Evolutionary conservation across 2,329 filamentous ascomycete species (phyloP), one percentile per base, ranked within the genome.

Genomic region (Aspergillus sp.): DNA sequence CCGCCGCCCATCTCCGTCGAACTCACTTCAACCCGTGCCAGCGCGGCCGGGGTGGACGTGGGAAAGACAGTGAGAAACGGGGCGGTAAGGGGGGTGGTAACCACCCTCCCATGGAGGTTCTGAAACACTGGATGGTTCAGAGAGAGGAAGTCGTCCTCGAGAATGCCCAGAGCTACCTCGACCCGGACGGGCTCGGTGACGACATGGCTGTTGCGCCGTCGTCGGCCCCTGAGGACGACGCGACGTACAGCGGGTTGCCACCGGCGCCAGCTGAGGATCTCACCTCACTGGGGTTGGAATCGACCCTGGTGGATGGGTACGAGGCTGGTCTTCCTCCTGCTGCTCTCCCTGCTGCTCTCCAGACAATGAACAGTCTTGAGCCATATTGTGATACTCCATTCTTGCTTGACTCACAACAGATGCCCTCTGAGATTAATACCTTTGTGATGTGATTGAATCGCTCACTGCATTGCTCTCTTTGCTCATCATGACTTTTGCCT

Each of bases 1-100:
- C 90, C 0, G 90, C 90, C 0, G 91, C 90, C 0, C 91, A 97
- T 62, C 77, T 97, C 7, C 80, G 90, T 34, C 83, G 91, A 39
- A 85, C 86, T 0, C 91, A 97, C 64, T 97, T 96, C 74, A 87
- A 86, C 60, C 84, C 79, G 1, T 76, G 78, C 53, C 78, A 79
- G 60, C 71, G 69, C 19, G 70, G 69, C 13, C 64, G 70, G n/a
- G 69, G 77, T 19, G 79, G 78, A 7, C 68, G 78, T 39, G 74
- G 75, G 37, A 79, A 79, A 58, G 75, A 77, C 45, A 77, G 76
- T 48, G 76, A 82, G 63, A 75, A 77, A 53, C 70, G 79, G 38
- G 79, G 79, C 39, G 80, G 79, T 26, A 82, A 81, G 52, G 79
- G 78, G 7, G 79, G 79, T 33, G 79, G 80, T n/a, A 78, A 81